A percentile compares a stretch with the other conserved stretches of the same genome.
Evolutionary conservation across 2,329 filamentous ascomycete genomes (phyloP).

Genomic region (Colletotrichum musae): DNA sequence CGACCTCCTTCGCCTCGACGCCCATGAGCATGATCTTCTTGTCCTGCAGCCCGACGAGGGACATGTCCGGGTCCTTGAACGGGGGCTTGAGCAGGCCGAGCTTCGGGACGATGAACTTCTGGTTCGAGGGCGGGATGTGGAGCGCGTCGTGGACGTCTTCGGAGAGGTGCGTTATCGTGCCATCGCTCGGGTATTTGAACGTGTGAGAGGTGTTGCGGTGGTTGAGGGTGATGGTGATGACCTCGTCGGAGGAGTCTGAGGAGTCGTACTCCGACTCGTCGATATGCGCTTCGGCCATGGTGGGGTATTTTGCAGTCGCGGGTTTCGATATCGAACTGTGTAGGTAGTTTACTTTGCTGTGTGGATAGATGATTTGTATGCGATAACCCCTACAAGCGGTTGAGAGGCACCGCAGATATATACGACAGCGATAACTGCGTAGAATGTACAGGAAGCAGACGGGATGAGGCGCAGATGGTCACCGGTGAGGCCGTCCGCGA

Average conservation of each 20-base stretch:
- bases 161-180: slow-evolving; percentile 72
- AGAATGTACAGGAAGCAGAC: slow-evolving; percentile 30
- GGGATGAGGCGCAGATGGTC: slow-evolving; percentile 37
- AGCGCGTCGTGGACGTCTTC: slow-evolving; percentile 68
- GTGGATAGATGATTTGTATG: neutral
- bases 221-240: slow-evolving; percentile 60
- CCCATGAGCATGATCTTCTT: slow-evolving; percentile 78
- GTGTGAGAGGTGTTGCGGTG: slow-evolving; percentile 63
- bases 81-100: slow-evolving; percentile 75
- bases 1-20: slow-evolving; percentile 72
- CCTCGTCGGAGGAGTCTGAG: slow-evolving; percentile 43
- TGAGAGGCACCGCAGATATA: slow-evolving; percentile 15
- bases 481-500: slow-evolving; percentile 43
- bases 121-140: slow-evolving; percentile 73
- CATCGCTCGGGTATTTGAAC: slow-evolving; percentile 59
- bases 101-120: slow-evolving; percentile 79
- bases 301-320: neutral
- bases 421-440: slow-evolving; percentile 5
- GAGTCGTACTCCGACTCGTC: slow-evolving; percentile 36
- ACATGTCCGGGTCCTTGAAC: slow-evolving; percentile 70
- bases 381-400: neutral
- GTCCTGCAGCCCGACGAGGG: slow-evolving; percentile 62
- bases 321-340: neutral
- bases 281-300: slow-evolving; percentile 40
- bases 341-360: neutral